phyloP scores from a whole-genome alignment of 2,329 filamentous ascomycete genomes.

The Fusarium chlamydosporum region DNA sequence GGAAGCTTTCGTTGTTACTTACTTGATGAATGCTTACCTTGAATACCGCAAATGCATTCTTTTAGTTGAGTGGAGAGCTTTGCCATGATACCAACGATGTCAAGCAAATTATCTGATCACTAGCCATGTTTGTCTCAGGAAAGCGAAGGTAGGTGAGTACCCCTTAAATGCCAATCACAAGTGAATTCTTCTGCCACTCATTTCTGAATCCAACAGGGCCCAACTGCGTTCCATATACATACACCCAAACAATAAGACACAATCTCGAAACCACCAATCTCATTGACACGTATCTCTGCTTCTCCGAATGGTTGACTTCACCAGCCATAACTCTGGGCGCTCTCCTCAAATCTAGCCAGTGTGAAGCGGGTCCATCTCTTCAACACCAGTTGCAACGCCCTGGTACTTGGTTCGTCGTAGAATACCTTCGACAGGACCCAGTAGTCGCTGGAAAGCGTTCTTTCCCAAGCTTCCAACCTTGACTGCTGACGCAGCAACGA shows the following conservation, averaged over 20 bases:
- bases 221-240: constrained; percentile 27
- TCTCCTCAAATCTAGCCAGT: constrained; percentile 46
- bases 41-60: constrained; percentile 8
- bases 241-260: constrained; percentile 22
- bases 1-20: background rate
- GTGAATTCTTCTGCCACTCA: constrained; percentile 41
- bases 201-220: constrained; percentile 34
- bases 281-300: constrained; percentile 13
- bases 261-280: constrained; percentile 30
- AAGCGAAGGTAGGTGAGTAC: constrained; percentile 54
- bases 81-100: constrained; percentile 38
- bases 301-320: constrained; percentile 8
- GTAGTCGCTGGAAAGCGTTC: constrained; percentile 91
- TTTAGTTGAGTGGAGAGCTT: constrained; percentile 18
- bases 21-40: background rate
- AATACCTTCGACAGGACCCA: constrained; percentile 94
- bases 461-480: constrained; percentile 95
- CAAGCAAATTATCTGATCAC: constrained; percentile 56
- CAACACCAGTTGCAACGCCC: constrained; percentile 71
- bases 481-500: constrained; percentile 86
- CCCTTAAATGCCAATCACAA: constrained; percentile 51
- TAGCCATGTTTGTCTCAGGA: constrained; percentile 54
- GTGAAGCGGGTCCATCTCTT: constrained; percentile 77
- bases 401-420: constrained; percentile 84
- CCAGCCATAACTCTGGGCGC: background rate